Base-by-base conservation (phyloP, 139 green algal species). In the Haematococcus sp. region DNA sequence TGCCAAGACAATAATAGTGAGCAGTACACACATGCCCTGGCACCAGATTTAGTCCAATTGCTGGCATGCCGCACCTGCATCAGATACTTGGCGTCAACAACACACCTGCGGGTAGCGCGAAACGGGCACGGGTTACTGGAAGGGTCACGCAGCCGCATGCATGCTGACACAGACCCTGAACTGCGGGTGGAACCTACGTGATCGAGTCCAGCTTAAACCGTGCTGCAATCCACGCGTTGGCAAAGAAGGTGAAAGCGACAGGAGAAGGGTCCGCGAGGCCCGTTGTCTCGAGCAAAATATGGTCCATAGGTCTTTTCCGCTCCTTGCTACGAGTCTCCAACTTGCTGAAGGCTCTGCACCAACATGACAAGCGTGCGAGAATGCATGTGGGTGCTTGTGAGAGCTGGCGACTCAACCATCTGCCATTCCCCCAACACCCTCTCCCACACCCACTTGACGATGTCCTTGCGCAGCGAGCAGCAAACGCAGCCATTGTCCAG, bases 201-300 rank as follows among this genome's bases (percentile, higher is more conserved):
- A 95, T 94, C 59, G 75, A 88, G 80, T 95, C 91, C 15, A 95
- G 82, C 58, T 83, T 74, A 73, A 86, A 95, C 61, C 88, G 89
- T 23, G 70, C 76, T 0, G 84, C 87, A 25, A 94, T 88, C 90
- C 90, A 95, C n/a, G 87, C 81, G 77, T 95, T 94, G 19, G 91
- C 83, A 54, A 96, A 94, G 71, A 96, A 95, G 3, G 91, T 96
- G 81, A 94, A 94, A 2, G 88, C 91, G 9, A 96, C 86, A 5
- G 91, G 91, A 1, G 87, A 87, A 0, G 91, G 91, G 79, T 96
- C 91, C 1, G 91, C 91, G n/a, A 96, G 76, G 0, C 91, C 91
- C 0, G 91, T 95, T 0, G 91, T 95, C 80, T 96, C 91, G 23
- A 96, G 66, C 5, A 96, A 78, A 52, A 95, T 89, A 3, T 74